Conservation (phyloP, 1,139 yeast species). For the Zygosaccharomyces pseudobailii region DNA sequence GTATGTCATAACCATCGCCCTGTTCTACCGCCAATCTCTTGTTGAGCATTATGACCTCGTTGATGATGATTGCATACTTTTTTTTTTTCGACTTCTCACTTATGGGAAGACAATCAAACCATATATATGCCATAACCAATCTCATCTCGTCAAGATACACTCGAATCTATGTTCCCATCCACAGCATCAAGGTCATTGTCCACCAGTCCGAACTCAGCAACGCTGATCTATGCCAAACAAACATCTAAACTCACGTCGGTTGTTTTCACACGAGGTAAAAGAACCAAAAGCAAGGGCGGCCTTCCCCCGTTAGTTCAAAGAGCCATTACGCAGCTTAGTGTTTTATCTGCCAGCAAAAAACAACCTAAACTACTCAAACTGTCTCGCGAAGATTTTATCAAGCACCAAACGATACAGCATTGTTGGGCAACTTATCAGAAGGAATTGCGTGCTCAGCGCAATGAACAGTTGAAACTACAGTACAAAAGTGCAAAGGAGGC, state of each 20-base stretch:
- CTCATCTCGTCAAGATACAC: neutral
- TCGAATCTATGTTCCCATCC: neutral
- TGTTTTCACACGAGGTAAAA: slow-evolving; percentile 40
- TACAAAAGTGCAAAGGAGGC: slow-evolving; percentile 65
- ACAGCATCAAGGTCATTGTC: neutral
- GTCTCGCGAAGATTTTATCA: slow-evolving; percentile 74
- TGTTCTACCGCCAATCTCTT: too few species aligned
- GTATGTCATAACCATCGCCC: too few species aligned
- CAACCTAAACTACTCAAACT: slow-evolving; percentile 78
- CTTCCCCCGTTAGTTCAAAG: slow-evolving; percentile 59
- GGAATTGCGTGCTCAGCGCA: slow-evolving; percentile 42
- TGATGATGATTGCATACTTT: too few species aligned
- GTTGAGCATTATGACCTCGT: neutral
- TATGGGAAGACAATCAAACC: neutral
- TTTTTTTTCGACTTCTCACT: neutral
- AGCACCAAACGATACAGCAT: slow-evolving; percentile 75
- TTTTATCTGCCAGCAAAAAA: slow-evolving; percentile 79
- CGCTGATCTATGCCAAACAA: neutral
- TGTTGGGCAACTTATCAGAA: slow-evolving; percentile 74
- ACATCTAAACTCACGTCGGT: neutral
- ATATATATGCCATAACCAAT: neutral
- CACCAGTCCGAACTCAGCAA: too few species aligned
- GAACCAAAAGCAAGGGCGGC: slow-evolving; percentile 39
- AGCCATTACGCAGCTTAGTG: slow-evolving; percentile 73
- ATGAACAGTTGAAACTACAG: slow-evolving; percentile 53